A percentile compares a stretch with the other conserved stretches of the same genome.
Evolutionary conservation across 176 grass and related monocot species (phyloP).

Genomic region (Leersia perrieri): DNA sequence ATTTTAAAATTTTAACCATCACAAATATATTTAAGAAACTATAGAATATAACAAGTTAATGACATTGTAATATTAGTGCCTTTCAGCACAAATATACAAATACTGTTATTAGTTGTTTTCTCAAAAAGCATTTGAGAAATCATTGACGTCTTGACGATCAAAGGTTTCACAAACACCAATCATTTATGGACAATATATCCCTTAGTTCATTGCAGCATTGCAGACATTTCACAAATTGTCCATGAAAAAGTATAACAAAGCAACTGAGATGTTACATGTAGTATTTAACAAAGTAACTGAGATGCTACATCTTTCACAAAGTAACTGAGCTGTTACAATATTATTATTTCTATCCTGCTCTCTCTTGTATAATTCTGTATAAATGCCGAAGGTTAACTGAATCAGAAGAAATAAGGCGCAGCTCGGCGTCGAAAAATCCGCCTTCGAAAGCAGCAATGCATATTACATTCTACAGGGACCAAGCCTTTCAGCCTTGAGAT

Average conservation of each 20-base stretch:
- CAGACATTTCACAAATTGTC: not conserved
- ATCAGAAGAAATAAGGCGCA: slow-evolving; percentile 15
- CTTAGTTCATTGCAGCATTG: not conserved
- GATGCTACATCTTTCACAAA: slow-evolving; percentile 6
- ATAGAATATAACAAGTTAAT: too few species aligned
- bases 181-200: too few species aligned
- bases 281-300: slow-evolving; percentile 5
- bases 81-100: too few species aligned
- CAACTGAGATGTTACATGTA: not conserved
- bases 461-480: slow-evolving; percentile 12
- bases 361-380: slow-evolving; percentile 8
- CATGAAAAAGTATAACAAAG: not conserved
- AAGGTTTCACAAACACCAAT: too few species aligned
- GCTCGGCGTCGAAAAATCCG: slow-evolving; percentile 40
- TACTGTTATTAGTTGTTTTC: too few species aligned
- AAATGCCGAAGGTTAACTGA: not conserved
- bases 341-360: not conserved
- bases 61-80: too few species aligned
- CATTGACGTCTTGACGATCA: too few species aligned
- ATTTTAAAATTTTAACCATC: too few species aligned
- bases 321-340: not conserved
- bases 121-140: too few species aligned
- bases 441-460: slow-evolving; percentile 10
- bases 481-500: not conserved
- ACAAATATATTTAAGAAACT: too few species aligned